These are phyloP conservation scores for Chaetomiaceae sp. DNA, from an alignment of 2,329 filamentous ascomycete species.

Conservation along the genomic window DNA sequence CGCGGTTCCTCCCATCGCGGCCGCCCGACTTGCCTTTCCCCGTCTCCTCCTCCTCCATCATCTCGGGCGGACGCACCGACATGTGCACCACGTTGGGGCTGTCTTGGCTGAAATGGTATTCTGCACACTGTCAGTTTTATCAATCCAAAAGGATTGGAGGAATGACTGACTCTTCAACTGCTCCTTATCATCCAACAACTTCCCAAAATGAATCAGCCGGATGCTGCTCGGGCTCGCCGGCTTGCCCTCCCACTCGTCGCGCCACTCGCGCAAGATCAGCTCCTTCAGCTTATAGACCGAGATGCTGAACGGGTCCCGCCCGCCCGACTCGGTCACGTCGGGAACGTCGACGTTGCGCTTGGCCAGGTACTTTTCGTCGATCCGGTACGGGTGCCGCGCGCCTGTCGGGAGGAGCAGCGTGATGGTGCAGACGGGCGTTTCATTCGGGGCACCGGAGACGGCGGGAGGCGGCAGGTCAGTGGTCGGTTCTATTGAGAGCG, in stretches of 20 bases:
- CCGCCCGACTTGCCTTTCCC: slow-evolving; percentile 57
- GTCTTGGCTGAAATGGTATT: slow-evolving; percentile 72
- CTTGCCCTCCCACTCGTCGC: slow-evolving; percentile 83
- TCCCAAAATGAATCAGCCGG: slow-evolving; percentile 85
- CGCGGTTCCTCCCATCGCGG: slow-evolving; percentile 38
- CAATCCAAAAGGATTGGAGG: no score
- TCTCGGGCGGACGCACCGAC: slow-evolving; percentile 82
- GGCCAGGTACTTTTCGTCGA: slow-evolving; percentile 79
- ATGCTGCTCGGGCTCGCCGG: slow-evolving; percentile 86
- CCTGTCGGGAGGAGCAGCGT: slow-evolving; percentile 79
- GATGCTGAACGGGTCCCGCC: slow-evolving; percentile 77
- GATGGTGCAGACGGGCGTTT: slow-evolving; percentile 59
- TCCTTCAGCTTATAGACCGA: slow-evolving; percentile 93
- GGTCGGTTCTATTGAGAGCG: slow-evolving; percentile 34
- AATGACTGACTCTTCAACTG: slow-evolving; percentile 68
- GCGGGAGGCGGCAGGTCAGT: slow-evolving; percentile 20
- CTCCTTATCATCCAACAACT: slow-evolving; percentile 84
- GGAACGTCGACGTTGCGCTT: slow-evolving; percentile 77
- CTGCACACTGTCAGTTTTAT: slow-evolving; percentile 40
- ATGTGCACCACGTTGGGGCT: slow-evolving; percentile 87
- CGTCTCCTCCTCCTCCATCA: slow-evolving; percentile 74
- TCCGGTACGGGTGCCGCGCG: slow-evolving; percentile 81
- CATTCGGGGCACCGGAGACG: slow-evolving; percentile 19
- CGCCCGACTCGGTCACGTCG: slow-evolving; percentile 54
- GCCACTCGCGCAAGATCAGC: slow-evolving; percentile 88